phyloP scores from a whole-genome alignment of 1,284 basidiomycete genomes.

The Marasmius oreades region DNA sequence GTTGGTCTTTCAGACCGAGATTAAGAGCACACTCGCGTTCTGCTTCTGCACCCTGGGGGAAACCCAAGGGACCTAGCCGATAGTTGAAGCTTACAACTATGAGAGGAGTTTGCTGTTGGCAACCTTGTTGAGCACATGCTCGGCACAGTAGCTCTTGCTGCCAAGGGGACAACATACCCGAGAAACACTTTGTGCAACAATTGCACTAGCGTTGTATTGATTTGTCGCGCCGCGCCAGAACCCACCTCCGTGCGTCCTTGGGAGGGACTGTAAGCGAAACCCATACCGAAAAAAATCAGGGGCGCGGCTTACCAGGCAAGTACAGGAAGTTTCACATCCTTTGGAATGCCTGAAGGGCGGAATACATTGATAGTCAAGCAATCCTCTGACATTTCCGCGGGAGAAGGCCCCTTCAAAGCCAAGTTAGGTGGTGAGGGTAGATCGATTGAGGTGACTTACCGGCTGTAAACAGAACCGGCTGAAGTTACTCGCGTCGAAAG shows the following conservation, averaged over 20 bases:
- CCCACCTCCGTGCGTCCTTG: conserved; percentile 36
- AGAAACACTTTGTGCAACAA: conserved; percentile 41
- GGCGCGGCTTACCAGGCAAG: conserved; percentile 29
- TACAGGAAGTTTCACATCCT: conserved; percentile 23
- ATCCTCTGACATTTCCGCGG: conserved; percentile 35
- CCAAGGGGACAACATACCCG: too few species aligned
- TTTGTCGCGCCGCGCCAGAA: conserved; percentile 31
- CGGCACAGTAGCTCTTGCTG: too few species aligned
- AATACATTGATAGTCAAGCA: conserved; percentile 46
- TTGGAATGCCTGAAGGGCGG: conserved; percentile 31
- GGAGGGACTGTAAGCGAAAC: not conserved
- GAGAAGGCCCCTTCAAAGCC: conserved; percentile 18
- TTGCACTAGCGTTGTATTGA: conserved; percentile 35
- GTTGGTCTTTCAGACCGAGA: conserved; percentile 32
- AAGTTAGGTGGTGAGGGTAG: not conserved
- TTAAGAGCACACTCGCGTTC: conserved; percentile 25
- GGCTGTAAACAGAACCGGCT: conserved; percentile 36
- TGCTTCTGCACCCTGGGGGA: conserved; percentile 34
- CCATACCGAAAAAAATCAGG: not conserved
- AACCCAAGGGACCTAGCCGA: conserved; percentile 34
- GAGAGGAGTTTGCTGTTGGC: conserved; percentile 51
- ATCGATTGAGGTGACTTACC: conserved; percentile 17
- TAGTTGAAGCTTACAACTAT: conserved; percentile 52
- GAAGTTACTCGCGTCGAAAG: conserved; percentile 37
- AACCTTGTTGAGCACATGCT: too few species aligned